phyloP scores from a whole-genome alignment of 2,329 filamentous ascomycete species.

The Plenodomus tracheiphilus region DNA sequence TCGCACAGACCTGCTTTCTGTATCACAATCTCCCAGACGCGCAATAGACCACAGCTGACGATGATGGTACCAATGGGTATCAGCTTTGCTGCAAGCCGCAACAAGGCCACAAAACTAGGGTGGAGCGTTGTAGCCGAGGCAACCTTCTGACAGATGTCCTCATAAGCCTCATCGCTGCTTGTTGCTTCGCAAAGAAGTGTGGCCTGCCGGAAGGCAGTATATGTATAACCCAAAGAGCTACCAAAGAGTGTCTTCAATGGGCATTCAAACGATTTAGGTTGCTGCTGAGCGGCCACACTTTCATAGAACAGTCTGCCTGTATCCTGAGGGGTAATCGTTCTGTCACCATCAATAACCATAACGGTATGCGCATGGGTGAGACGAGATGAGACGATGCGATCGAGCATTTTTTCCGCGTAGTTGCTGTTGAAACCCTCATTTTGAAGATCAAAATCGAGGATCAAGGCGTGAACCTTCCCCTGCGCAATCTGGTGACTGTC shows the following conservation, averaged over 20 bases:
- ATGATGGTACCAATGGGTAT: constrained; percentile 53
- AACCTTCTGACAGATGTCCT: constrained; percentile 51
- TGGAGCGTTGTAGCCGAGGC: constrained; percentile 50
- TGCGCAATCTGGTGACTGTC: too few relatives aligned
- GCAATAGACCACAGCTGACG: constrained; percentile 58
- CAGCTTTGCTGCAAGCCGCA: constrained; percentile 39
- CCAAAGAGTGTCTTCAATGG: constrained; percentile 54
- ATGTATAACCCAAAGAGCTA: constrained; percentile 52
- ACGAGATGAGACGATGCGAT: neutral
- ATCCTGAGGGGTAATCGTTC: constrained; percentile 57
- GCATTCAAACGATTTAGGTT: neutral
- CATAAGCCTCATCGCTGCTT: constrained; percentile 43
- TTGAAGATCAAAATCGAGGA: neutral
- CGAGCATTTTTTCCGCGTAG: neutral
- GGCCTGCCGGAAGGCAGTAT: constrained; percentile 60
- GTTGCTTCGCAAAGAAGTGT: constrained; percentile 57
- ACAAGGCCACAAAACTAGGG: constrained; percentile 53
- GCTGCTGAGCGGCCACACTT: constrained; percentile 1
- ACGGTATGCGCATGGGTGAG: constrained; percentile 42
- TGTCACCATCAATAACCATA: constrained; percentile 63
- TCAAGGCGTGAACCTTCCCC: neutral
- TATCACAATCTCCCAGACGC: constrained; percentile 61
- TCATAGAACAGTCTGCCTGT: constrained; percentile 57
- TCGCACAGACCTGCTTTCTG: constrained; percentile 35
- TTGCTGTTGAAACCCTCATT: neutral